A percentile compares a stretch with the other conserved stretches of the same genome.
phyloP scores from a whole-genome alignment of 2,329 filamentous ascomycete species.

The Emericellopsis atlantica region DNA sequence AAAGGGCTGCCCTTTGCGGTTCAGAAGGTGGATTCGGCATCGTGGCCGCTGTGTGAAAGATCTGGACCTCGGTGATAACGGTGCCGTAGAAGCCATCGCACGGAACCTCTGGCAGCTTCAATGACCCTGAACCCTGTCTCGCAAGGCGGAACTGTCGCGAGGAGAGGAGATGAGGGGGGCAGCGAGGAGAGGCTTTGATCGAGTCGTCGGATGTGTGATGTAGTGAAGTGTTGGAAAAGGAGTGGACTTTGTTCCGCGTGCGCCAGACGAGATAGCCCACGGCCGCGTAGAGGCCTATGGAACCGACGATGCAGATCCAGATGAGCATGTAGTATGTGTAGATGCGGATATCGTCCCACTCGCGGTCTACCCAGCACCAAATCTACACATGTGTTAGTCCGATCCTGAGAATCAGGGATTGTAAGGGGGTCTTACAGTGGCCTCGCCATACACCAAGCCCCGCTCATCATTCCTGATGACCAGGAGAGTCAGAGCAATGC shows the following conservation, averaged over 20 bases:
- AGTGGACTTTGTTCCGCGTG: conserved; percentile 40
- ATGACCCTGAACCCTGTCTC: not conserved
- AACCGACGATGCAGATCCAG: conserved; percentile 45
- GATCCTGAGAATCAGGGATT: not conserved
- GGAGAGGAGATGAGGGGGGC: not conserved
- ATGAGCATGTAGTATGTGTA: conserved; percentile 50
- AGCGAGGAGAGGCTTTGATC: conserved; percentile 10
- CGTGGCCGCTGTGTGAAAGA: conserved; percentile 19
- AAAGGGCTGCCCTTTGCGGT: conserved; percentile 9
- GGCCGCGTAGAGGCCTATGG: conserved; percentile 39
- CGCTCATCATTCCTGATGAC: conserved; percentile 30
- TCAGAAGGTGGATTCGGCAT: conserved; percentile 6
- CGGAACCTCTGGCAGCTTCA: conserved; percentile 8
- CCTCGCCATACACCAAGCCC: conserved; percentile 39
- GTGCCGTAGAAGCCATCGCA: conserved; percentile 31
- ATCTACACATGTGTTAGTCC: conserved; percentile 25
- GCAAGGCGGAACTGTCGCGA: not conserved
- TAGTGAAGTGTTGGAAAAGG: conserved; percentile 27
- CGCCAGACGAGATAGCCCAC: conserved; percentile 49
- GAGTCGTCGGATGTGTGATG: conserved; percentile 18
- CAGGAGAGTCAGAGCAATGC: conserved; percentile 54
- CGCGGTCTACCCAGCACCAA: conserved; percentile 48
- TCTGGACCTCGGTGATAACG: conserved; percentile 39
- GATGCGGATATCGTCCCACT: conserved; percentile 43
- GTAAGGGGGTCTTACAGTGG: conserved; percentile 29